These are phyloP conservation scores for Willaertia magna DNA, from an alignment of 208 protist species.

Conservation along the genomic window DNA sequence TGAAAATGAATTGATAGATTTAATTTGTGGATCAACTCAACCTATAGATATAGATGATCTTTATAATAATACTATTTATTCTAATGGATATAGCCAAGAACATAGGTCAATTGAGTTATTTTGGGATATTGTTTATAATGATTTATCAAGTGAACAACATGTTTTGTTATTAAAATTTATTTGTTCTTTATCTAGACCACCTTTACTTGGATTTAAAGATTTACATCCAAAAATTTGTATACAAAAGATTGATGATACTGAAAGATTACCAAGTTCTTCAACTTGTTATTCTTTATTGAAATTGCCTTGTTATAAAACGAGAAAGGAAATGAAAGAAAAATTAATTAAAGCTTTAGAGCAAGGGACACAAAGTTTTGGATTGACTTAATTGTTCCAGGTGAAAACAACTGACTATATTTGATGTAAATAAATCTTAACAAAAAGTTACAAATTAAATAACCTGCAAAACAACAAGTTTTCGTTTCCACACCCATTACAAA, in stretches of 20 bases:
- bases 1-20: slow-evolving; percentile 57
- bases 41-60: slow-evolving; percentile 50
- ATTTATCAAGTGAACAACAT: slow-evolving; percentile 48
- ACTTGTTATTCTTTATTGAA: slow-evolving; percentile 83
- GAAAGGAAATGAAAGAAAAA: slow-evolving; percentile 50
- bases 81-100: slow-evolving; percentile 43
- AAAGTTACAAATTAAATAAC: too few relatives aligned
- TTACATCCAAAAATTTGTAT: slow-evolving; percentile 70
- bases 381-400: too few relatives aligned
- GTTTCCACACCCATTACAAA: too few relatives aligned
- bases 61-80: slow-evolving; percentile 59
- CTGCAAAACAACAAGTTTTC: too few relatives aligned
- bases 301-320: slow-evolving; percentile 59
- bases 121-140: slow-evolving; percentile 63
- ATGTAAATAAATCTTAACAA: too few relatives aligned
- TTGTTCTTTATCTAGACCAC: slow-evolving; percentile 60
- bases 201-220: slow-evolving; percentile 74
- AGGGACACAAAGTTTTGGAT: neutral
- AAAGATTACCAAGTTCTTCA: slow-evolving; percentile 60
- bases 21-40: slow-evolving; percentile 54
- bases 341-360: slow-evolving; percentile 64
- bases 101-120: slow-evolving; percentile 49
- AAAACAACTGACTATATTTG: too few relatives aligned
- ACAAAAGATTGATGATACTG: slow-evolving; percentile 4
- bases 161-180: slow-evolving; percentile 64